Evolutionary conservation across 495 filamentous ascomycete species (phyloP).

Genomic region (Aspergillus egyptiacus): DNA sequence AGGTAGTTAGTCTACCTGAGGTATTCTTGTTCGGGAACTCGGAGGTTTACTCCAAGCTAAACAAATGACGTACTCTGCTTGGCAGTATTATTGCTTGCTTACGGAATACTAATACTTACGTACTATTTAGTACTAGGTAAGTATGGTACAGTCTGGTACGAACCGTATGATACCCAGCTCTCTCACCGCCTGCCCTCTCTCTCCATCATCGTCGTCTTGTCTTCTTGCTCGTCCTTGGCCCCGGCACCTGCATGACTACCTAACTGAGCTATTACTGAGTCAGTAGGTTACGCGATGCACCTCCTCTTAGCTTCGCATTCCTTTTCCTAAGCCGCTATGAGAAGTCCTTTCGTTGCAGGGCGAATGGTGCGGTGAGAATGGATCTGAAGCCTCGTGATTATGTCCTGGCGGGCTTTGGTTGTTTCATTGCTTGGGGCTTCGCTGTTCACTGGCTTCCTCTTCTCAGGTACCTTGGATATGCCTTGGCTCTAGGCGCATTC

Average conservation of each 20-base stretch:
- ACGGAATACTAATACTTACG: too few species aligned
- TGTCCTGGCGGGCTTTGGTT: slow-evolving; percentile 58
- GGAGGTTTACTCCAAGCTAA: neutral
- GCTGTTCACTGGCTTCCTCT: slow-evolving; percentile 71
- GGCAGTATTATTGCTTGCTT: neutral
- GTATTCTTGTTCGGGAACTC: too few species aligned
- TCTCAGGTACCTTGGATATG: slow-evolving; percentile 74
- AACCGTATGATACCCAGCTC: slow-evolving; percentile 2
- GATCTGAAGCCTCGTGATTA: slow-evolving; percentile 72
- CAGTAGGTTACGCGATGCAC: neutral
- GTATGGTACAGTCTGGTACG: neutral
- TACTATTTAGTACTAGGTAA: too few species aligned
- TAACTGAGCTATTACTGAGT: too few species aligned
- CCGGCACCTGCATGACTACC: too few species aligned
- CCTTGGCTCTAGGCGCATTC: slow-evolving; percentile 62
- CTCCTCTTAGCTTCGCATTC: neutral
- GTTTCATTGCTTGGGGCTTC: slow-evolving; percentile 82
- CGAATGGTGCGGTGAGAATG: slow-evolving; percentile 50
- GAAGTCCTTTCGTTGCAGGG: slow-evolving; percentile 18
- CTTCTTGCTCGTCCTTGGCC: neutral
- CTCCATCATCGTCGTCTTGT: neutral
- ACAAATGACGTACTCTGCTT: slow-evolving; percentile 1
- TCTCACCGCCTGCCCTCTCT: slow-evolving; percentile 12
- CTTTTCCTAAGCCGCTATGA: slow-evolving; percentile 32
- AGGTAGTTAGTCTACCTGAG: too few species aligned